A percentile compares a stretch with the other conserved stretches of the same genome.
Evolutionary conservation across 306 rosid species (phyloP).

Genomic region (Pachyrhizus erosus): DNA sequence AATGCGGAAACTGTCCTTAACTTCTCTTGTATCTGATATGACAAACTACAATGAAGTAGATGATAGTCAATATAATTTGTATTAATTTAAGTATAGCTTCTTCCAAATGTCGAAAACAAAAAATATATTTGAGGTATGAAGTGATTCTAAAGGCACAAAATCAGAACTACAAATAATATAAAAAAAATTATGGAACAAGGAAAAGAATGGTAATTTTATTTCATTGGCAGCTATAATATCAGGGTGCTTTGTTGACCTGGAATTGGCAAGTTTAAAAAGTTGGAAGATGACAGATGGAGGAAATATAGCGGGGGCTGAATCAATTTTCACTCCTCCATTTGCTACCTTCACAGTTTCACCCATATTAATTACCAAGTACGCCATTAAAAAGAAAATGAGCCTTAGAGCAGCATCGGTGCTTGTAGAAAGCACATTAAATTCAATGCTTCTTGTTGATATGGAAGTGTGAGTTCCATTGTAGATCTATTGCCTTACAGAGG

Average conservation of each 20-base stretch:
- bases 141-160: not conserved
- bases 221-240: not conserved
- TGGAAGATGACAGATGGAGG: not conserved
- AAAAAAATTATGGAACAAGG: not conserved
- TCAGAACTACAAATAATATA: not conserved
- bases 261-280: not conserved
- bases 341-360: not conserved
- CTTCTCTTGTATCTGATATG: slow-evolving; percentile 51
- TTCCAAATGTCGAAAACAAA: not conserved
- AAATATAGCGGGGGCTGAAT: not conserved
- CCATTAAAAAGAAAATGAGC: not conserved
- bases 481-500: not conserved
- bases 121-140: not conserved
- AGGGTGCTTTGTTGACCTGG: not conserved
- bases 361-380: not conserved
- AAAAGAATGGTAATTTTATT: slow-evolving; percentile 7
- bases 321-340: not conserved
- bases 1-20: slow-evolving; percentile 68
- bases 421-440: too few relatives aligned
- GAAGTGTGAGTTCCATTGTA: not conserved
- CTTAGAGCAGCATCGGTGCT: not conserved
- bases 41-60: slow-evolving; percentile 63
- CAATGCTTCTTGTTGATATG: not conserved
- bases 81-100: slow-evolving; percentile 1
- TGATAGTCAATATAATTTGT: not conserved